A percentile compares a stretch with the other conserved stretches of the same genome.
Evolutionary conservation across 768 basidiomycete genomes (phyloP).

Genomic region (Lactarius quietus): DNA sequence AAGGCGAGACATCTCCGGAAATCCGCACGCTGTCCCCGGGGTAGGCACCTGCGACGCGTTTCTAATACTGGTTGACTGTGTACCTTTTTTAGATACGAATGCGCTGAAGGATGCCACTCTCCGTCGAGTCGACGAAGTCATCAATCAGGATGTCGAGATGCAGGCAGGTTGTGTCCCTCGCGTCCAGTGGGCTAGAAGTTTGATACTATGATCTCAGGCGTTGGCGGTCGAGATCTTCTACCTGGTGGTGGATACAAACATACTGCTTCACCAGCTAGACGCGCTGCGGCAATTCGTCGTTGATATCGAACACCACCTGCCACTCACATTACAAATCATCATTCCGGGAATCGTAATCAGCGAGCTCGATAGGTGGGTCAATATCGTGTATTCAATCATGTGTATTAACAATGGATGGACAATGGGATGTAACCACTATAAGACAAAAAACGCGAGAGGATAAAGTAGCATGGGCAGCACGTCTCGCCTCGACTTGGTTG

Average conservation of each 20-base stretch:
- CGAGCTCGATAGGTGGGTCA: conserved; percentile 70
- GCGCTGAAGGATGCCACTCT: conserved; percentile 40
- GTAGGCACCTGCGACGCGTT: background rate
- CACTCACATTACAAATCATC: conserved; percentile 54
- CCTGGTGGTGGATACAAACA: conserved; percentile 76
- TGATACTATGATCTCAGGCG: conserved; percentile 5
- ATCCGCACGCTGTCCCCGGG: background rate
- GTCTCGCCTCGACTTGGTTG: conserved; percentile 60
- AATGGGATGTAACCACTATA: background rate
- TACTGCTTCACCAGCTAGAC: conserved; percentile 65
- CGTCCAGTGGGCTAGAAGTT: background rate
- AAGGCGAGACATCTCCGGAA: background rate
- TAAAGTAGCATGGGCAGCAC: conserved; percentile 26
- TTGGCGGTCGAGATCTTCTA: conserved; percentile 34
- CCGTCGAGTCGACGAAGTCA: conserved; percentile 49
- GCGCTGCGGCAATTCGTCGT: conserved; percentile 60
- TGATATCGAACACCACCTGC: conserved; percentile 47
- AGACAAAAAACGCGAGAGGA: conserved; percentile 19
- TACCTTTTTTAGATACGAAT: background rate
- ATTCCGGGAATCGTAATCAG: conserved; percentile 73
- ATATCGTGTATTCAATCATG: background rate
- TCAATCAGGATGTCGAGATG: conserved; percentile 72
- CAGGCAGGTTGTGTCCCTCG: conserved; percentile 39
- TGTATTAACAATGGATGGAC: background rate
- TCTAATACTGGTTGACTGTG: background rate